Percentiles rank a stretch among this genome's conserved stretches.
Evolutionary conservation across 257 asterid species (phyloP).

Genomic region (Solanum etuberosum): DNA sequence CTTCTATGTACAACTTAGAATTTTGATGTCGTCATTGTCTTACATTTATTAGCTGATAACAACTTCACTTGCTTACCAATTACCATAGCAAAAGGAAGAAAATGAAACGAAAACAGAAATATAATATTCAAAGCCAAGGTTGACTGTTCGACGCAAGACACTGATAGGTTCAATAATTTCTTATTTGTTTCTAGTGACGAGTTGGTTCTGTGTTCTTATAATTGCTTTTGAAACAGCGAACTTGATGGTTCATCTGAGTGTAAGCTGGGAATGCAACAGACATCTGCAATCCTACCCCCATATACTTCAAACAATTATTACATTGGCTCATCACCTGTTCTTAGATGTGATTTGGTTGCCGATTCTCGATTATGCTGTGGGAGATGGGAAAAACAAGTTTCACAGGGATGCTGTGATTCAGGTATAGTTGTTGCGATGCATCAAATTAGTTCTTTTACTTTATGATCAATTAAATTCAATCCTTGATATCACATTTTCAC

Average conservation of each 20-base stretch:
- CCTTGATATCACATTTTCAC: neutral
- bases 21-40: neutral
- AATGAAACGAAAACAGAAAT: neutral
- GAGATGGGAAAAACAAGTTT: slow-evolving; percentile 7
- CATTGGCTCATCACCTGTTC: neutral
- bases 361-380: slow-evolving; percentile 1
- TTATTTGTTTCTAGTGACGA: neutral
- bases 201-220: neutral
- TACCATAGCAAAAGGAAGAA: neutral
- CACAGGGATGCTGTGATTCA: slow-evolving; percentile 2
- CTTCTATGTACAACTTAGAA: neutral
- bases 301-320: neutral
- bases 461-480: neutral
- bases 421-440: slow-evolving; percentile 4
- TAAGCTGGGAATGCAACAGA: slow-evolving; percentile 3
- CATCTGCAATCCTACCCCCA: neutral
- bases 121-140: neutral
- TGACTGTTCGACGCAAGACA: neutral
- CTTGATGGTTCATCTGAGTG: slow-evolving; percentile 15
- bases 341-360: slow-evolving; percentile 3
- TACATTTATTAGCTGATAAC: neutral
- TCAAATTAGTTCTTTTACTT: neutral
- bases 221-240: slow-evolving; percentile 12
- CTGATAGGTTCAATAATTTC: neutral
- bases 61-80: neutral